Base-by-base conservation (phyloP, 1,139 yeast species). In the Suhomyces terraborum region DNA sequence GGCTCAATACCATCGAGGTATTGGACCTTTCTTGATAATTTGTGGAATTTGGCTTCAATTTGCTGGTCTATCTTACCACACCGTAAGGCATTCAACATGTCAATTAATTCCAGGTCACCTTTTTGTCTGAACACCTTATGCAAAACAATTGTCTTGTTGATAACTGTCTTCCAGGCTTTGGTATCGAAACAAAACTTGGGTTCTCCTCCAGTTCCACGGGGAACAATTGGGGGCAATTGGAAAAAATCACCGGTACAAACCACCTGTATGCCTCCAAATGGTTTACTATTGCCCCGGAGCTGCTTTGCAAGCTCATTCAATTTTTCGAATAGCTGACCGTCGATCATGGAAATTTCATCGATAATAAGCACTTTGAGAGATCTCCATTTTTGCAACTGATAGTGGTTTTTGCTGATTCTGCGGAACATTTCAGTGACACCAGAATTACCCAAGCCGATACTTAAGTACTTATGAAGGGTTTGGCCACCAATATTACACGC, bases 281-380 rank as follows among this genome's bases (percentile, higher is more conserved):
- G 95, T 29, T 45, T 39, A 7, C 59, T 59, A 43, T 62, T 73
- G 26, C 67, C 69, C 29, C 88, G 65, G 6, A 88, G 45, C 9
- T 58, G 63, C 48, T 78, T 73, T 0, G 88, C 96, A 35, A 89
- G 72, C 12, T 58, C 64, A 51, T 88, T 82, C 37, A 89, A 65
- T 51, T 85, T 85, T 52, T 87, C 88, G 35, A 89, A 71, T 13
- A 89, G 67, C 2, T 67, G 73, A 2, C 88, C 95, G 54, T 87
- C 89, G 33, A 89, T 80, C 97, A 89, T 89, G 6, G 96, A 88
- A 6, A 89, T 77, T 57, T 89, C 97, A 64, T 89, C 97, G 38
- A 89, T 78, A 40, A 89, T 76, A 35, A 89, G 66, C 1, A 86
- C 95, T 43, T 75, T 72, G 6, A 80, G 64, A 2, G 62, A 58